Evolutionary conservation across 139 green algal genomes (phyloP), one percentile per base, ranked within the genome.

Genomic region (Pleodorina starrii): DNA sequence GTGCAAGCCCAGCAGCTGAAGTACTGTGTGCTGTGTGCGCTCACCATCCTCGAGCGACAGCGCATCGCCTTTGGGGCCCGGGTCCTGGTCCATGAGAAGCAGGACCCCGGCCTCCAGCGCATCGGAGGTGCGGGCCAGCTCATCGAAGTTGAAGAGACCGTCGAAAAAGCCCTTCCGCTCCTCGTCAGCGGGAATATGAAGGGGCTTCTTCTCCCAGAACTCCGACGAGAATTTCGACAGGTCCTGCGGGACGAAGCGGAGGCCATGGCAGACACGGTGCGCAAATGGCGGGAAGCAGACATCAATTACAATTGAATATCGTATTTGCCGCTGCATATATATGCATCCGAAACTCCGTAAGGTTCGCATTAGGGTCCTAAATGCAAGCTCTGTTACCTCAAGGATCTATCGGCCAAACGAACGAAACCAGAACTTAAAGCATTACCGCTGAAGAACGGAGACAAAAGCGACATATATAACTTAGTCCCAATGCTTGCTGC

Each of bases 151-250:
- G 38, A 86, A 66, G 27, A 91, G 74, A 19, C 57, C 74, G 0
- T 57, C 25, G 57, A 94, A 90, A 29, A 92, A 68, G n/a, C 35
- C 25, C 27, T 84, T 83, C n/a, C 93, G 90, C n/a, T 86, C 86
- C 0, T 88, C 77, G 9, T 90, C 90, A 12, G 93, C 90, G 29
- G 84, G 85, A 40, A 93, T 78, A 27, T 94, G 69, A 2, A 79
- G 46, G 1, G 93, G 91, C 54, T 25, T 14, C 43, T 76, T 60
- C 90, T 95, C 93, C 90, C 90, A 95, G 48, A 87, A n/a, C 25
- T 74, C 19, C 5, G 40, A 35, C 44, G 92, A 72, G 44, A 95
- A 94, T 4, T 23, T 32, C 0, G 43, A 44, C 0, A 72, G 23
- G 0, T 59, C 91, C 71, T 89, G 48, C 7, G n/a, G 1, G 36